These are phyloP conservation scores for Galium porrigens DNA, from an alignment of 305 asterid species.

Conservation along the genomic window DNA sequence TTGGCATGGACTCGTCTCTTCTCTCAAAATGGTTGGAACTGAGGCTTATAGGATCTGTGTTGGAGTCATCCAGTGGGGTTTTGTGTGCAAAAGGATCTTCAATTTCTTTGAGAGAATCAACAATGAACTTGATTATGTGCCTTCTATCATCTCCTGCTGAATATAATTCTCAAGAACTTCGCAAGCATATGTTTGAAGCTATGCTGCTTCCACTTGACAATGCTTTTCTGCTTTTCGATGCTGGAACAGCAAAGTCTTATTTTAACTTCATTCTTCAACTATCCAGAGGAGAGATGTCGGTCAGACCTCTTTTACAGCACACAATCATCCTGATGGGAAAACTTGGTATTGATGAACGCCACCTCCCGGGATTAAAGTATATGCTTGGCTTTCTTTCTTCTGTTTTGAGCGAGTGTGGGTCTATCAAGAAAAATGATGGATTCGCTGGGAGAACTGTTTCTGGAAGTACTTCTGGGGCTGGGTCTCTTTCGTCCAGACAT, in stretches of 20 bases:
- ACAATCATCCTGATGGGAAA: conserved; percentile 55
- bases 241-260: conserved; percentile 42
- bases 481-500: conserved; percentile 44
- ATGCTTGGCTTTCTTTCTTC: conserved; percentile 61
- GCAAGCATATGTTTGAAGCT: conserved; percentile 56
- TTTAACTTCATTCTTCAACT: conserved; percentile 62
- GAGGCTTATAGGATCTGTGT: conserved; percentile 59
- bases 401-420: conserved; percentile 49
- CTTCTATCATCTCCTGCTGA: conserved; percentile 42
- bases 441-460: conserved; percentile 42
- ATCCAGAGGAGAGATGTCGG: conserved; percentile 52
- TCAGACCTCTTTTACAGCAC: conserved; percentile 55
- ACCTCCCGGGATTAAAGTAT: conserved; percentile 70
- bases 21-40: conserved; percentile 73
- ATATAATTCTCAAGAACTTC: conserved; percentile 40
- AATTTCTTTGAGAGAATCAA: conserved; percentile 52
- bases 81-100: conserved; percentile 44
- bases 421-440: conserved; percentile 37
- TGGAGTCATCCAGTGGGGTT: conserved; percentile 32
- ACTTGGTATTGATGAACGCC: conserved; percentile 54
- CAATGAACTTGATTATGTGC: conserved; percentile 57
- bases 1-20: conserved; percentile 44
- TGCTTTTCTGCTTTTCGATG: conserved; percentile 64
- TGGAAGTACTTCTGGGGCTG: conserved; percentile 44
- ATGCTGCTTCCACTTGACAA: conserved; percentile 64